Percentiles rank a stretch among this genome's conserved stretches.
phyloP scores from a whole-genome alignment of 352 stramenopile species.

The Pythium biforme region DNA sequence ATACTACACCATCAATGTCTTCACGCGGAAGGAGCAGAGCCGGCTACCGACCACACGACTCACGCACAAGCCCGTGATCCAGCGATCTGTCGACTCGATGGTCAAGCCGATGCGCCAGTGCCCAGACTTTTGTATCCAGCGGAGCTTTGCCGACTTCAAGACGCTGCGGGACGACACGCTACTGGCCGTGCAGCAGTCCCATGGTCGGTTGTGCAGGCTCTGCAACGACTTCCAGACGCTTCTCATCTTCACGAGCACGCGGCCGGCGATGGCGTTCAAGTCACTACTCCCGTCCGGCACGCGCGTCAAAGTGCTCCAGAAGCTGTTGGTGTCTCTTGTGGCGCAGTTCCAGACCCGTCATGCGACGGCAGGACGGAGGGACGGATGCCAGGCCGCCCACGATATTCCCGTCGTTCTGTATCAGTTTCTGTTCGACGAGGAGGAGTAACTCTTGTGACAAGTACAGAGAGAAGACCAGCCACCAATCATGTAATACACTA shows the following conservation, averaged over 20 bases:
- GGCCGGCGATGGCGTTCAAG: conserved; percentile 1
- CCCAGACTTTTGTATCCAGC: neutral
- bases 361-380: neutral
- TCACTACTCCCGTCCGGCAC: neutral
- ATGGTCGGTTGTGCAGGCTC: conserved; percentile 7
- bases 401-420: conserved; percentile 10
- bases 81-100: neutral
- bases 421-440: conserved; percentile 7
- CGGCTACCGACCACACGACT: conserved; percentile 3
- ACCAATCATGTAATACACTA: too few species aligned
- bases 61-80: neutral
- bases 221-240: conserved; percentile 13
- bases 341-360: conserved; percentile 2
- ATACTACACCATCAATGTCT: conserved; percentile 16
- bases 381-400: conserved; percentile 7
- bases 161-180: neutral
- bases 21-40: conserved; percentile 8
- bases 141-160: conserved; percentile 15
- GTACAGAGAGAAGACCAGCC: too few species aligned
- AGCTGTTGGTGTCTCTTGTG: conserved; percentile 1
- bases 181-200: neutral
- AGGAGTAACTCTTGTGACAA: neutral
- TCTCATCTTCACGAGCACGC: conserved; percentile 6
- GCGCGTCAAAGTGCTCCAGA: neutral
- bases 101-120: conserved; percentile 2